Percentiles rank a stretch among this genome's conserved stretches.
Conservation (phyloP, 768 basidiomycete genomes). For the Paxillus ammoniavirescens region DNA sequence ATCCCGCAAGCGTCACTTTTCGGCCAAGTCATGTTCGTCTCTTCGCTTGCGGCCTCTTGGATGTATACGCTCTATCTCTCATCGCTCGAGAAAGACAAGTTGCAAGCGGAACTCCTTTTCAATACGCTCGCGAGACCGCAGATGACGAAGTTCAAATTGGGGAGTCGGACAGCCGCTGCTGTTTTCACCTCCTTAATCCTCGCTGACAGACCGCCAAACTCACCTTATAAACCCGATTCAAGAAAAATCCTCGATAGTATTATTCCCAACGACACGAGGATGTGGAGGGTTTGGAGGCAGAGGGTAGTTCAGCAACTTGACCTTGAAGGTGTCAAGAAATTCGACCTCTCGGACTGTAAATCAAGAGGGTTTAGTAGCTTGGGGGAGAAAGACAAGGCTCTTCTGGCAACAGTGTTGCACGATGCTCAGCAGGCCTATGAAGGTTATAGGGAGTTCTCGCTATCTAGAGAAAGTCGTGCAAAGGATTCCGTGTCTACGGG, state of each 20-base stretch:
- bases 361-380: background rate
- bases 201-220: background rate
- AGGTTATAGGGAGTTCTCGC: background rate
- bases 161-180: constrained; percentile 14
- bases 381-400: background rate
- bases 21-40: constrained; percentile 31
- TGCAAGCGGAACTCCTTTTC: constrained; percentile 14
- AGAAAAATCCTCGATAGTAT: constrained; percentile 11
- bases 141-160: constrained; percentile 14
- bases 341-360: background rate
- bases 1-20: constrained; percentile 27
- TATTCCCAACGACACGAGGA: constrained; percentile 19
- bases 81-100: constrained; percentile 30
- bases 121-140: constrained; percentile 10
- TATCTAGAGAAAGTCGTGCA: background rate
- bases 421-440: background rate
- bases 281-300: constrained; percentile 21
- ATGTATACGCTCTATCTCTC: constrained; percentile 21
- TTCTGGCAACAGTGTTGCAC: background rate
- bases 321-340: background rate
- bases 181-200: constrained; percentile 19
- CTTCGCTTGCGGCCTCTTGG: constrained; percentile 25
- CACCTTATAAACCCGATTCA: background rate
- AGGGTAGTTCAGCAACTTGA: background rate
- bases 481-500: background rate